Percentiles rank a stretch among this genome's conserved stretches.
phyloP scores from a whole-genome alignment of 2,329 filamentous ascomycete species.

The Botrytis fragariae region DNA sequence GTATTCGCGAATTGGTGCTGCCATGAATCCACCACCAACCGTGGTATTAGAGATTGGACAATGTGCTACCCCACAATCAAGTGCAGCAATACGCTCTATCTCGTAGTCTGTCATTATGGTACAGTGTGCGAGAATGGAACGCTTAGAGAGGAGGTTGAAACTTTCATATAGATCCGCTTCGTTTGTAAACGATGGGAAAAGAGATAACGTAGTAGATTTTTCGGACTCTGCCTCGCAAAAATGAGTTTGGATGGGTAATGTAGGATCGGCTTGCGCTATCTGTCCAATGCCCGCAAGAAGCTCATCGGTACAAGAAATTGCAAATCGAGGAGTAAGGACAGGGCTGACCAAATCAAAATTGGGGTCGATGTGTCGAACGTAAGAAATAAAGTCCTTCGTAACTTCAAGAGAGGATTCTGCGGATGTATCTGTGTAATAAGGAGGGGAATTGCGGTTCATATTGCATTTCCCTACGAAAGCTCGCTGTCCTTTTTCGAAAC shows the following conservation, averaged over 20 bases:
- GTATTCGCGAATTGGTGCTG: conserved; percentile 57
- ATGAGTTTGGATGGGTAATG: conserved; percentile 62
- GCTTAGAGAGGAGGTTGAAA: conserved; percentile 52
- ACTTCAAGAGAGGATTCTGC: conserved; percentile 40
- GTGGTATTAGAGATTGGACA: conserved; percentile 65
- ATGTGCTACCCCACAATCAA: conserved; percentile 60
- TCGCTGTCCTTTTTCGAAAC: conserved; percentile 73
- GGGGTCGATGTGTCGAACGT: conserved; percentile 48
- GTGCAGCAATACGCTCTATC: conserved; percentile 45
- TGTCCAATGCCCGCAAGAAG: conserved; percentile 55
- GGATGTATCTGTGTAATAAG: conserved; percentile 49
- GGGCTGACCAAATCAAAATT: conserved; percentile 49
- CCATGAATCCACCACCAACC: conserved; percentile 60
- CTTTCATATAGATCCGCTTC: conserved; percentile 59
- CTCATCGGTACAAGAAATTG: conserved; percentile 50
- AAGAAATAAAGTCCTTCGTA: conserved; percentile 21
- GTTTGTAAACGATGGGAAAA: conserved; percentile 56
- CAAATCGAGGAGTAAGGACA: conserved; percentile 41
- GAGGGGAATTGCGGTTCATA: conserved; percentile 66
- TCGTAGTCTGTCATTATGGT: conserved; percentile 60
- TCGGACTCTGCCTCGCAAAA: conserved; percentile 65
- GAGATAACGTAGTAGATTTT: conserved; percentile 50
- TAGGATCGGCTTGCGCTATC: conserved; percentile 48
- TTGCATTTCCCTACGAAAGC: conserved; percentile 77
- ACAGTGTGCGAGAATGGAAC: conserved; percentile 65